These are phyloP conservation scores for Batkoa obscura DNA, from an alignment of 371 early-diverging fungal species.

Conservation along the genomic window DNA sequence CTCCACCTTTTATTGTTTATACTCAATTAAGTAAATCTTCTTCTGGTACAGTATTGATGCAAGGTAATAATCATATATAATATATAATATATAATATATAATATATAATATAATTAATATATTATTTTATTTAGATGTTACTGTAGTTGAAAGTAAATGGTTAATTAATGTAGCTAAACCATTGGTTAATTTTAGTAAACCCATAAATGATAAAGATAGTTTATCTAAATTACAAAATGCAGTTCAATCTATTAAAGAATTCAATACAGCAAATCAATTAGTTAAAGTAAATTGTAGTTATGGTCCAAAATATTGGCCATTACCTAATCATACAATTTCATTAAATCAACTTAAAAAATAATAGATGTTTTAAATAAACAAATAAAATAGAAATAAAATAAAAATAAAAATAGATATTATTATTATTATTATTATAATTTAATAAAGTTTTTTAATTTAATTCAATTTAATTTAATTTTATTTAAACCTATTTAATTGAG, in stretches of 20 bases:
- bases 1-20: slow-evolving; percentile 57
- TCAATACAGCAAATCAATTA: too few relatives aligned
- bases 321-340: background rate
- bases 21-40: slow-evolving; percentile 31
- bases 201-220: background rate
- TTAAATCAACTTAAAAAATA: background rate
- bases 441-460: too few relatives aligned
- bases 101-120: too few relatives aligned
- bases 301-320: slow-evolving; percentile 1
- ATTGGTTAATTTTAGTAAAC: background rate
- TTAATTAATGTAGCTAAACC: slow-evolving; percentile 3
- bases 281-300: background rate
- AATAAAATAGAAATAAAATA: too few relatives aligned
- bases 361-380: too few relatives aligned
- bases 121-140: slow-evolving; percentile 9
- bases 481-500: too few relatives aligned
- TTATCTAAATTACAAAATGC: background rate
- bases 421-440: too few relatives aligned
- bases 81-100: too few relatives aligned
- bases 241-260: too few relatives aligned
- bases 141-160: slow-evolving; percentile 10
- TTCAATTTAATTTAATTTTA: too few relatives aligned
- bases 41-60: slow-evolving; percentile 8
- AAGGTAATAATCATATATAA: background rate
- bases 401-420: too few relatives aligned